Percentiles rank a stretch among this genome's conserved stretches.
Conservation (phyloP, 352 stramenopile genomes). For the Pythium plurisporium region DNA sequence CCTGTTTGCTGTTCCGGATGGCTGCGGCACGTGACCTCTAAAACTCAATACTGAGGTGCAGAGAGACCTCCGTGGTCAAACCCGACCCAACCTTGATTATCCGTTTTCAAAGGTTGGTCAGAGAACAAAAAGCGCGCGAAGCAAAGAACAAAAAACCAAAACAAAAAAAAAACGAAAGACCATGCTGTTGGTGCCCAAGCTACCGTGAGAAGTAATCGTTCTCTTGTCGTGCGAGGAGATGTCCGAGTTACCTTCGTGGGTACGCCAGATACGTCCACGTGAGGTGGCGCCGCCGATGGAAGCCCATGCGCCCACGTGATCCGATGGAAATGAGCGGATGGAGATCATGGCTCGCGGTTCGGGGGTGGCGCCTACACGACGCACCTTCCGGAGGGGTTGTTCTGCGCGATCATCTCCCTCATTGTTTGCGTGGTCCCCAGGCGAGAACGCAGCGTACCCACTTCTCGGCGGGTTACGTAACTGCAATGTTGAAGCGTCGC, state of each 20-base stretch:
- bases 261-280: no score
- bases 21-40: slow-evolving; percentile 1
- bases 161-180: not conserved
- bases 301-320: no score
- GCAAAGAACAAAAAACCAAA: not conserved
- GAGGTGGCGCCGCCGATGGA: no score
- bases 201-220: no score
- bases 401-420: no score
- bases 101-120: not conserved
- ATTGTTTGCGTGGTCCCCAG: not conserved
- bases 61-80: not conserved
- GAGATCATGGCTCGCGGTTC: no score
- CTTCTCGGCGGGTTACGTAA: slow-evolving; percentile 3
- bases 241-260: no score
- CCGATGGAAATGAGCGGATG: no score
- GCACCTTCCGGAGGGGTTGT: not conserved
- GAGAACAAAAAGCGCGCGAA: slow-evolving; percentile 3
- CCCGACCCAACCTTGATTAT: not conserved
- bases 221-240: no score
- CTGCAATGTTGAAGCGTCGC: slow-evolving; percentile 20
- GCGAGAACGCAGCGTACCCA: not conserved
- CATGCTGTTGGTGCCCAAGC: not conserved
- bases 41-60: slow-evolving; percentile 3
- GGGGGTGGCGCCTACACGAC: no score
- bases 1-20: not conserved